A percentile compares a stretch with the other conserved stretches of the same genome.
Evolutionary conservation across 106 monocot species (phyloP).

Genomic region (Allium sativum): DNA sequence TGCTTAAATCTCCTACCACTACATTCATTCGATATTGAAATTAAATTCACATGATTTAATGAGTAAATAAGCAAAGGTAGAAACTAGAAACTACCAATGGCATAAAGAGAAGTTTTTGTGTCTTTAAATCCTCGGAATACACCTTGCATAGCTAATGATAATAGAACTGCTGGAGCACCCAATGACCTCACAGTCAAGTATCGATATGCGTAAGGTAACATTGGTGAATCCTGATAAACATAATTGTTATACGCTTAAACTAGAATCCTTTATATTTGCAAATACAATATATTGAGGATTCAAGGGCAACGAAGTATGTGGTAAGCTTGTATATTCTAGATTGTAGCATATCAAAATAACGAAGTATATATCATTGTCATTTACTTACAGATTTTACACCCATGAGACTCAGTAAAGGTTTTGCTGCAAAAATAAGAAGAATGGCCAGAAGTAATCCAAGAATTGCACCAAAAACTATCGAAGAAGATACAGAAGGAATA

Average conservation of each 20-base stretch:
- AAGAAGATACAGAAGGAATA: slow-evolving; percentile 77
- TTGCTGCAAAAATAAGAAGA: slow-evolving; percentile 47
- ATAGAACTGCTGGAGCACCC: slow-evolving; percentile 66
- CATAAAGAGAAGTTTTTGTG: slow-evolving; percentile 55
- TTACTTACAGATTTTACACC: slow-evolving; percentile 72
- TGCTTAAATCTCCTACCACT: slow-evolving; percentile 76
- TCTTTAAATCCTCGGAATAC: slow-evolving; percentile 69
- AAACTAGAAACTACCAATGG: slow-evolving; percentile 30
- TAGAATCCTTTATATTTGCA: neutral
- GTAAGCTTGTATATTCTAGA: neutral
- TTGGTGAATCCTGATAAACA: slow-evolving; percentile 30
- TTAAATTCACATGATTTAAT: no score
- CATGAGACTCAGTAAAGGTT: slow-evolving; percentile 42
- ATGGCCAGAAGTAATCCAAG: slow-evolving; percentile 61
- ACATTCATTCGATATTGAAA: neutral
- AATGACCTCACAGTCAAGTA: slow-evolving; percentile 56
- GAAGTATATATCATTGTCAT: no score
- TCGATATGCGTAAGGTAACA: slow-evolving; percentile 42
- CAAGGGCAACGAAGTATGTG: neutral
- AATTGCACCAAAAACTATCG: slow-evolving; percentile 54
- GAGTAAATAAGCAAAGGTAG: neutral
- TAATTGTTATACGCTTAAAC: neutral
- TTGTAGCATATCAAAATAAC: no score
- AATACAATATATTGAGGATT: neutral
- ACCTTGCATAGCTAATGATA: slow-evolving; percentile 68